Base-by-base conservation (phyloP, 768 basidiomycete species). In the Kwoniella dendrophila region DNA sequence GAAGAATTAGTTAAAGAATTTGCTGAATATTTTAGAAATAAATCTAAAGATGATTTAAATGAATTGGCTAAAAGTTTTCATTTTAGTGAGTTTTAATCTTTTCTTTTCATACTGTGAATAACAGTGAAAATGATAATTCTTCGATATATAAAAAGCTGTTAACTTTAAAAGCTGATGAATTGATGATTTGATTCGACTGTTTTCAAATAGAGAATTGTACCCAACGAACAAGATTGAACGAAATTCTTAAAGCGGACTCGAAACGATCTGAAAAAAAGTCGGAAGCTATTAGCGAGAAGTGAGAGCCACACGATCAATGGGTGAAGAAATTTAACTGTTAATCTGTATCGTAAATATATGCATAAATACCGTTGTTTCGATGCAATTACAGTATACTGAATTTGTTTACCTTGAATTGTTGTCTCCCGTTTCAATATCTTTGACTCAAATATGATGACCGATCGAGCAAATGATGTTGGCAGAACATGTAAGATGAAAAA, bases 31-130 rank as follows among this genome's bases (percentile, higher is more conserved):
- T 80, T 82, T 64, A 64, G 69, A 29, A 81, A 76, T 10, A 76
- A 81, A 55, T 63, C 63, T 11, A 67, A 72, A 32, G 81, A 75
- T 51, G 85, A 90, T 80, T 74, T 92, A 43, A 89, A 92, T 67
- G 83, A 80, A 64, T 82, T 92, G 50, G 89, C 90, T n/a, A 81
- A 82, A 68, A 88, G 88, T 76, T 90, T 92, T 81, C 82, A 81
- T 74, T 88, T 86, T 67, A 53, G 71, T 73, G 54, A 56, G 74
- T 67, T 48, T n/a, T n/a, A n/a, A 6, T 5, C 3, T 11, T n/a
- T 16, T 11, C 36, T 10, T 34, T 5, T 4, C 24, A 55, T 50
- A 40, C 20, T 40, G 4, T 20, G 38, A 16, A 40, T 40, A 20
- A 40, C 3, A 40, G 38, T 47, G 32, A 45, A 22, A 32, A 20